Base-by-base conservation (phyloP, 768 basidiomycete species). In the Gymnopilus junonius region DNA sequence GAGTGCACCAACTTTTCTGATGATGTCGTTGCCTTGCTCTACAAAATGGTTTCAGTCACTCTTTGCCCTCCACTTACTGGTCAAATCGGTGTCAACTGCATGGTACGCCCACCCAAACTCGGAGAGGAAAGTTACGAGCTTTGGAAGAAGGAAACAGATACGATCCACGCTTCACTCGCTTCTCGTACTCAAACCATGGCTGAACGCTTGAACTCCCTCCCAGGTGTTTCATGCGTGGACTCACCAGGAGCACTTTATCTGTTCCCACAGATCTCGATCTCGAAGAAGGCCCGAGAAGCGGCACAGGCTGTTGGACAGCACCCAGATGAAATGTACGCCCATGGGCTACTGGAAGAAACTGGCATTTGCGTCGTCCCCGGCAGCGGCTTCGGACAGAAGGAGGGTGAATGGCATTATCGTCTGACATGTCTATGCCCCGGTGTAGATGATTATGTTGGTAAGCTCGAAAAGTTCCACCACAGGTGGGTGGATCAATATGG, bases 321-420 rank as follows among this genome's bases (percentile, higher is more conserved):
- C 68, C 92, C 97, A 3, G 97, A 99, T 74, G 90, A 88, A 43
- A 90, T 96, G 71, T 99, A 99, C 73, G 86, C 93, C 21, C 80
- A 97, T 37, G 85, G 83, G 67, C 74, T 99, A 55, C 82, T 99
- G 55, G 94, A 97, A 65, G 84, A 85, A 74, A 95, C 94, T 0
- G 95, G 95, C 4, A 97, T 99, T 65, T 97, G 95, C 70, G 92
- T 93, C 21, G 93, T 98, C 4, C 93, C 95, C 5, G 97, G 97
- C 0, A 90, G 88, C 51, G 97, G 97, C 1, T 99, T 99, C 74
- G 96, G 96, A 4, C 96, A 98, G 80, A 90, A 84, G 76, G 88
- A 91, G 54, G 94, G 92, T 25, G 91, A 95, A 71, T 89, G 88
- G 77, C 97, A 99, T 77, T 91, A 97, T 73, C 81, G 97, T 35